Conservation (phyloP, 2,329 filamentous ascomycete species). For the Exophiala alcalophila region DNA sequence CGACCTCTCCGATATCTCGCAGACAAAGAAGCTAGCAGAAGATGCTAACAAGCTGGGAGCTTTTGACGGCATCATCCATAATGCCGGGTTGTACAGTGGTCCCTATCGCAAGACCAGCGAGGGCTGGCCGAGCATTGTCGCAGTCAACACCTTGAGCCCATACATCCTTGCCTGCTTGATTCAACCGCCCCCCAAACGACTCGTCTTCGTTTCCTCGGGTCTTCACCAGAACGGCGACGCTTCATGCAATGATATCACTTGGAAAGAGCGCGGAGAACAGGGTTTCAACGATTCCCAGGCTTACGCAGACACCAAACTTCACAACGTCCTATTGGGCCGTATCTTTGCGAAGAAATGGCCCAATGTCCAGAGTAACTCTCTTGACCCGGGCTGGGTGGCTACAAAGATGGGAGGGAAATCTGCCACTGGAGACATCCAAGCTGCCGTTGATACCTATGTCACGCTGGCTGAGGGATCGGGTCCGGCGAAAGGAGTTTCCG, state of each 20-base stretch:
- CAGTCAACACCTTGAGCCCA: slow-evolving; percentile 58
- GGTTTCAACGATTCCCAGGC: slow-evolving; percentile 38
- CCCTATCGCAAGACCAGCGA: slow-evolving; percentile 44
- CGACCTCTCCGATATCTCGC: slow-evolving; percentile 52
- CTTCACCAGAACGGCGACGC: slow-evolving; percentile 51
- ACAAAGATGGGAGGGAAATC: slow-evolving; percentile 51
- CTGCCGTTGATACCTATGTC: slow-evolving; percentile 49
- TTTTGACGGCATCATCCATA: slow-evolving; percentile 59
- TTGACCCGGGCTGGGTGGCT: slow-evolving; percentile 55
- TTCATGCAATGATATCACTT: slow-evolving; percentile 34
- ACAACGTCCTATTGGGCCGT: slow-evolving; percentile 55
- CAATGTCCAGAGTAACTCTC: slow-evolving; percentile 46
- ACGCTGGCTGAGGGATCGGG: slow-evolving; percentile 47
- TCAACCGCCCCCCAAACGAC: slow-evolving; percentile 44
- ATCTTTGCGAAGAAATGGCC: slow-evolving; percentile 51
- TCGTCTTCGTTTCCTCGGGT: slow-evolving; percentile 53
- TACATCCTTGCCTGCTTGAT: slow-evolving; percentile 56
- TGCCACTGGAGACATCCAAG: slow-evolving; percentile 49
- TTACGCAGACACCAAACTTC: slow-evolving; percentile 57
- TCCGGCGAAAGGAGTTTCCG: slow-evolving; percentile 33
- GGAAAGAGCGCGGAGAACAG: slow-evolving; percentile 34
- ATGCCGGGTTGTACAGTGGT: slow-evolving; percentile 51
- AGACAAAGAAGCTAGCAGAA: slow-evolving; percentile 51
- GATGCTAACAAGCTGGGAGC: slow-evolving; percentile 50
- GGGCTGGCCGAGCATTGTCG: slow-evolving; percentile 50